Conservation (phyloP, 2,329 filamentous ascomycete species). For the Davidsoniella virescens region DNA sequence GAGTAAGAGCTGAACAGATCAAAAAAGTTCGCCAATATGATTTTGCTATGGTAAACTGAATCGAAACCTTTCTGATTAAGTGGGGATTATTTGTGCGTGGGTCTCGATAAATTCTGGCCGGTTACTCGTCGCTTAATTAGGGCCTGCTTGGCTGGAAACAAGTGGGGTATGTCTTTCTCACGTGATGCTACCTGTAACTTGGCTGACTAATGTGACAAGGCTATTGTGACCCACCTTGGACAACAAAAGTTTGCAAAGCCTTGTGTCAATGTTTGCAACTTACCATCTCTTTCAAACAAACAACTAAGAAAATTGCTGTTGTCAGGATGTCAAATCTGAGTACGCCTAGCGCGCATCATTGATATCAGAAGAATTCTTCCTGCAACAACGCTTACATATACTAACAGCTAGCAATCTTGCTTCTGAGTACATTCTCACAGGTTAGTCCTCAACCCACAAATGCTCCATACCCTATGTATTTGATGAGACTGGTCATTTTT, state of each 20-base stretch:
- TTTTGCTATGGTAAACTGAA: neutral
- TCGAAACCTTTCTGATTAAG: neutral
- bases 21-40: slow-evolving; percentile 10
- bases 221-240: slow-evolving; percentile 8
- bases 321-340: neutral
- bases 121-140: slow-evolving; percentile 32
- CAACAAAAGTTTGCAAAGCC: slow-evolving; percentile 8
- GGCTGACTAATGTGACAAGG: neutral
- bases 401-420: neutral
- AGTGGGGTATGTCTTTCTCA: neutral
- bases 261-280: neutral
- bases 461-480: slow-evolving; percentile 19
- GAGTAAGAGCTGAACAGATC: slow-evolving; percentile 9
- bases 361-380: neutral
- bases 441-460: slow-evolving; percentile 6
- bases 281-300: slow-evolving; percentile 1
- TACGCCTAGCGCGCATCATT: too few species aligned
- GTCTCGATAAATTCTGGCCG: slow-evolving; percentile 13
- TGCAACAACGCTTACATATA: neutral
- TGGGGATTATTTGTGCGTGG: slow-evolving; percentile 11
- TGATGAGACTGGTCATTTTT: slow-evolving; percentile 56
- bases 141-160: slow-evolving; percentile 17
- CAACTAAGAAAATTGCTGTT: neutral
- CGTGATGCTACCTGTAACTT: neutral
- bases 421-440: neutral